These are phyloP conservation scores for Persicaria tinctoria DNA, from an alignment of 148 eudicot genomes.

Conservation along the genomic window DNA sequence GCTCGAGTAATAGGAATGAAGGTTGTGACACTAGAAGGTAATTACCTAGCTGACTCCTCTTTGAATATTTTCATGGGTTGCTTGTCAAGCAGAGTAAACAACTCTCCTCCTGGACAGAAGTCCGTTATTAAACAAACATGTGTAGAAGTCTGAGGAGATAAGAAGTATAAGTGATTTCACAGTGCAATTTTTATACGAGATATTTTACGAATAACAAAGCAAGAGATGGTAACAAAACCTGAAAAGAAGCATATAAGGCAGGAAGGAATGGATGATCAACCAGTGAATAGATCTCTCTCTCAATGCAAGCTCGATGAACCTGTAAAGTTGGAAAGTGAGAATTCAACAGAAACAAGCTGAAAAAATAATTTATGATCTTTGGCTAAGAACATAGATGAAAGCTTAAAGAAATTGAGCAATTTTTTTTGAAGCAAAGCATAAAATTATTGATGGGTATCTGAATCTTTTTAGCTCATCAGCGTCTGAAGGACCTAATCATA, in stretches of 20 bases:
- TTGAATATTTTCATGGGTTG: conserved; percentile 88
- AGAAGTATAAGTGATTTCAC: conserved; percentile 14
- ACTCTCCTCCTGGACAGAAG: conserved; percentile 95
- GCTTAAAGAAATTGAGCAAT: neutral
- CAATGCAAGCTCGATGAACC: conserved; percentile 98
- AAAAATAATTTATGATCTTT: neutral
- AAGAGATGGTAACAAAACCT: conserved; percentile 32
- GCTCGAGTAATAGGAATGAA: neutral
- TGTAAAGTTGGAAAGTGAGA: conserved; percentile 26
- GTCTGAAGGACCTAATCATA: neutral
- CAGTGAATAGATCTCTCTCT: conserved; percentile 79
- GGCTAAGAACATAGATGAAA: neutral
- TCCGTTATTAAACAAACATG: conserved; percentile 97
- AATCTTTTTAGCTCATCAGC: neutral
- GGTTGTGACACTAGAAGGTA: neutral
- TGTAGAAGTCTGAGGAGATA: conserved; percentile 65
- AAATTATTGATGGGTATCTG: neutral
- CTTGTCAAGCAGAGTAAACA: conserved; percentile 90
- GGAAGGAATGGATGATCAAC: conserved; percentile 98
- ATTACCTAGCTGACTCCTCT: conserved; percentile 94
- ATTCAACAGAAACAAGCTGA: conserved; percentile 3
- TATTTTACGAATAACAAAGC: neutral
- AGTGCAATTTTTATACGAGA: neutral
- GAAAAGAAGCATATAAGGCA: conserved; percentile 80
- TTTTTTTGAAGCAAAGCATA: neutral